Evolutionary conservation across 306 rosid species (phyloP), one percentile per base, ranked within the genome.

Genomic region (Rubus idaeus): DNA sequence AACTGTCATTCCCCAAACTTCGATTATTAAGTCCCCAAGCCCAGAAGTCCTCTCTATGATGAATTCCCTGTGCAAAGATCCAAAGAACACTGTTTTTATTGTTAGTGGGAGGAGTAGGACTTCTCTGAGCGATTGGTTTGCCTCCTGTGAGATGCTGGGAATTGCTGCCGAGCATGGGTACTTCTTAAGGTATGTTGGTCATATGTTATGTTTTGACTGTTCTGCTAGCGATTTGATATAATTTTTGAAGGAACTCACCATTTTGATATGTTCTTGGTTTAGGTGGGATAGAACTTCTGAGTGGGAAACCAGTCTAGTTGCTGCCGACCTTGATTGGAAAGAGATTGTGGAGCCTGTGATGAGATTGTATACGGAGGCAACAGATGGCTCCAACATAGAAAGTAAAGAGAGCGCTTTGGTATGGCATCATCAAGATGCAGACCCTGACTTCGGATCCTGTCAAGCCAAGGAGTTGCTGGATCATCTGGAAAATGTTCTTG

Each of bases 371-470:
- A 91, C 87, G 6, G 97, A 91, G 84, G 88, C 92, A 64, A 94
- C 93, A 1, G 97, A 91, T 74, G 98, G 98, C 35, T 94, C 98
- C 30, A 87, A 40, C 80, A 88, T 94, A 18, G 98, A 94, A 77
- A 20, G 64, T 26, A 91, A 94, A 79, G 97, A 87, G 62, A 89
- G 91, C 68, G 97, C 92, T 70, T 76, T 94, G 90, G 97, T 94
- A 64, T 94, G 98, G 97, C 95, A 90, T 79, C 93, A 94, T 77
- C 96, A 88, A 82, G 95, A 90, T 71, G 98, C 98, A 55, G 96
- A 94, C 84, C 92, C 93, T 6, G 92, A 87, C 78, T 94, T 94
- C 77, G 96, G 97, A 66, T 94, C 96, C 20, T 90, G 94, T 78
- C 97, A 91, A 80, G 96, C 97, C 60, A 91, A 88, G 76, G 96